A percentile compares a stretch with the other conserved stretches of the same genome.
These are phyloP conservation scores for Lithospermum erythrorhizon DNA, from an alignment of 257 asterid species.

Conservation along the genomic window DNA sequence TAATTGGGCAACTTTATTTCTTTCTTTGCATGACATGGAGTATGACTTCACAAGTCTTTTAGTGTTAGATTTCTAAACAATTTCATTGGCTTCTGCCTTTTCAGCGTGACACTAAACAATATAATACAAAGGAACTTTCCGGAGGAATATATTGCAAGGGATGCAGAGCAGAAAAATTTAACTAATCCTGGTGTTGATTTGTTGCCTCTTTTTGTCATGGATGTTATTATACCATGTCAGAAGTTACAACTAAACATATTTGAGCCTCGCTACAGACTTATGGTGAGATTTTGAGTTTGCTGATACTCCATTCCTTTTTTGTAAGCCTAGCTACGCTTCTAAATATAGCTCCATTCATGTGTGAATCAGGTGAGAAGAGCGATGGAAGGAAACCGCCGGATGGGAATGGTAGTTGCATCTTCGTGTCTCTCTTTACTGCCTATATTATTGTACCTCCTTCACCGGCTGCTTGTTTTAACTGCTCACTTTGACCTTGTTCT, in stretches of 20 bases:
- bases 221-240: slow-evolving; percentile 88
- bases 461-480: slow-evolving; percentile 10
- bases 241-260: slow-evolving; percentile 88
- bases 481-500: slow-evolving; percentile 21
- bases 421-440: neutral
- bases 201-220: slow-evolving; percentile 96
- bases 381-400: slow-evolving; percentile 96
- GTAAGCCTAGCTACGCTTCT: neutral
- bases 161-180: slow-evolving; percentile 59
- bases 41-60: no score
- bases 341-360: slow-evolving; percentile 8
- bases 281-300: slow-evolving; percentile 43
- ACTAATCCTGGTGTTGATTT: slow-evolving; percentile 67
- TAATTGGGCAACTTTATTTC: no score
- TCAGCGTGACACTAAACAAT: slow-evolving; percentile 90
- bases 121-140: slow-evolving; percentile 84
- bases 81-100: slow-evolving; percentile 3
- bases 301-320: neutral
- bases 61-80: no score
- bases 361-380: slow-evolving; percentile 76
- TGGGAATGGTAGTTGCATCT: slow-evolving; percentile 76
- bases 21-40: no score
- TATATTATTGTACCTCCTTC: slow-evolving; percentile 5
- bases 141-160: slow-evolving; percentile 85
- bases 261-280: slow-evolving; percentile 97